phyloP scores from a whole-genome alignment of 495 filamentous ascomycete species.

The Neurospora sp. region DNA sequence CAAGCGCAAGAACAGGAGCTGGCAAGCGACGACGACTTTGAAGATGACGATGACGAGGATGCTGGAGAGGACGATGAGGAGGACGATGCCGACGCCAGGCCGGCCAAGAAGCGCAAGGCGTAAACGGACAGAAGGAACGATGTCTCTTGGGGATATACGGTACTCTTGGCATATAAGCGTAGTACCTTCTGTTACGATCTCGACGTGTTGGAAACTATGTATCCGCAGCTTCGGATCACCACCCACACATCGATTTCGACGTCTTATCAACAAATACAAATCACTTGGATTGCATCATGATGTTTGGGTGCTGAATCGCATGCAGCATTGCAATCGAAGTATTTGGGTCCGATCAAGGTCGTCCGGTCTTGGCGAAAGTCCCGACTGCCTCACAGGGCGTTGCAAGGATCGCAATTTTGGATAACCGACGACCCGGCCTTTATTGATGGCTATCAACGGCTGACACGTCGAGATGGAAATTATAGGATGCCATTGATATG shows the following conservation, averaged over 20 bases:
- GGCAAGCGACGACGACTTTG: constrained; percentile 49
- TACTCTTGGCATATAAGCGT: background rate
- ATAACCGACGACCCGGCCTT: background rate
- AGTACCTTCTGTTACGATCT: background rate
- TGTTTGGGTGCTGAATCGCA: background rate
- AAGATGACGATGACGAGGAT: constrained; percentile 38
- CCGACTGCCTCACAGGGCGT: background rate
- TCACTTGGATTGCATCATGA: background rate
- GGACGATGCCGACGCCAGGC: constrained; percentile 17
- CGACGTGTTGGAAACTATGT: background rate
- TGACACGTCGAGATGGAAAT: too few species aligned
- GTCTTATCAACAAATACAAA: background rate
- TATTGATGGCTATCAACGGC: background rate
- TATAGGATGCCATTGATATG: background rate
- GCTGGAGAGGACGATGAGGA: constrained; percentile 33
- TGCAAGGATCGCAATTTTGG: background rate
- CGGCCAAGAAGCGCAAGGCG: constrained; percentile 37
- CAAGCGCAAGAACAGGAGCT: constrained; percentile 52
- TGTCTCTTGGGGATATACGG: background rate
- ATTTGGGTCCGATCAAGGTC: background rate
- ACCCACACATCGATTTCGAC: background rate
- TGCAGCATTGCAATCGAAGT: background rate
- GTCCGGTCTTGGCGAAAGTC: background rate
- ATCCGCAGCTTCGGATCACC: background rate
- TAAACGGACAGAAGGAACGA: constrained; percentile 4